phyloP scores from a whole-genome alignment of 2,329 filamentous ascomycete genomes.

The Parastagonospora avenae region DNA sequence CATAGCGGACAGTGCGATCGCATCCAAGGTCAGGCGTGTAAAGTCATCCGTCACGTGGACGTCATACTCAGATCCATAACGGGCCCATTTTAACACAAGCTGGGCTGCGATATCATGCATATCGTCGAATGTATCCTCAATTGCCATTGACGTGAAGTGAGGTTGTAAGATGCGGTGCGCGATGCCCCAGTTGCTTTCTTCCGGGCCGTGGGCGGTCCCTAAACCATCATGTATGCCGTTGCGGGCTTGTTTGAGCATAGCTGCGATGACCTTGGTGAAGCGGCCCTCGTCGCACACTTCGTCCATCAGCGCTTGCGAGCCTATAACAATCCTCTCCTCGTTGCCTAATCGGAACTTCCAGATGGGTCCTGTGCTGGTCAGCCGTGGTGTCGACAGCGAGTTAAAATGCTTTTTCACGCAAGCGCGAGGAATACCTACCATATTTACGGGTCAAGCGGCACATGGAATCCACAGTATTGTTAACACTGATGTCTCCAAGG shows the following conservation, averaged over 20 bases:
- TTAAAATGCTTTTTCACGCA: too few relatives aligned
- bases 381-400: too few relatives aligned
- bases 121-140: constrained; percentile 68
- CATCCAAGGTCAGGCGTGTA: constrained; percentile 45
- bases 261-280: constrained; percentile 39
- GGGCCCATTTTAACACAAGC: constrained; percentile 71
- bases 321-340: constrained; percentile 35
- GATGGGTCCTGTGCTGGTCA: too few relatives aligned
- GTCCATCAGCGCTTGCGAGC: constrained; percentile 42
- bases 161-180: constrained; percentile 70
- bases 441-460: too few relatives aligned
- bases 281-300: constrained; percentile 48
- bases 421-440: too few relatives aligned
- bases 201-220: constrained; percentile 47
- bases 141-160: constrained; percentile 71
- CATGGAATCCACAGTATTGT: too few relatives aligned
- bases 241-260: constrained; percentile 37
- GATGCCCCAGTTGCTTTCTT: constrained; percentile 55
- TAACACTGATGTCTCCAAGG: constrained; percentile 62
- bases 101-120: constrained; percentile 66
- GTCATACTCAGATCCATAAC: constrained; percentile 50
- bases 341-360: constrained; percentile 40
- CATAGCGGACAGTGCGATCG: constrained; percentile 48
- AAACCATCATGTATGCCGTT: constrained; percentile 49
- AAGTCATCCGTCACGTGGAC: constrained; percentile 48